phyloP scores from a whole-genome alignment of 441 rosid genomes.

The Euphorbia schlechtendalii region DNA sequence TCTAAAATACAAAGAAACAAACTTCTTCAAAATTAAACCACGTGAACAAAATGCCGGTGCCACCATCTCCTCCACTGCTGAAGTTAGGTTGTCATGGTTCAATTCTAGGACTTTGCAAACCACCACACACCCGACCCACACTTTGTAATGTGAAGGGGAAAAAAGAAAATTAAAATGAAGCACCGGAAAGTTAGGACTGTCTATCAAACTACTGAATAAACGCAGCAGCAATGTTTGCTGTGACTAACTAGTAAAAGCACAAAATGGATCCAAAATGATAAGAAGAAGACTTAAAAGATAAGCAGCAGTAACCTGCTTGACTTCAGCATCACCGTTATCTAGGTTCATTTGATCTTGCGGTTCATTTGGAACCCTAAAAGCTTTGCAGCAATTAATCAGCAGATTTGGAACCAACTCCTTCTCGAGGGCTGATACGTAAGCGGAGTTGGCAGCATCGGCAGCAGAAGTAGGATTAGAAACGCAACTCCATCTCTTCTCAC shows the following conservation, averaged over 20 bases:
- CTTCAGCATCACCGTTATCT: conserved; percentile 56
- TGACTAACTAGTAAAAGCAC: neutral
- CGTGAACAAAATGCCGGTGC: too few species aligned
- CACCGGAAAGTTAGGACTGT: neutral
- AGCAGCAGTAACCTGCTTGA: conserved; percentile 56
- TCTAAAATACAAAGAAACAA: neutral
- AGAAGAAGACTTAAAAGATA: conserved; percentile 3
- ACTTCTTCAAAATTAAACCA: neutral
- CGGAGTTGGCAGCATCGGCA: conserved; percentile 70
- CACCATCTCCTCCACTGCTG: too few species aligned
- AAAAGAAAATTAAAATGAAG: neutral
- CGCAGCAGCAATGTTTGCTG: neutral
- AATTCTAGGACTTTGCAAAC: neutral
- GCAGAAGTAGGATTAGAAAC: conserved; percentile 56
- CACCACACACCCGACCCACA: neutral
- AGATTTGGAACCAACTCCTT: conserved; percentile 68
- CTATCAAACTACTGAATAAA: neutral
- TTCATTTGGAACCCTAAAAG: conserved; percentile 56
- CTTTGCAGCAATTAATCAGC: conserved; percentile 88
- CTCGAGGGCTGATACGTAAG: conserved; percentile 60
- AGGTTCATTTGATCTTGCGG: conserved; percentile 39
- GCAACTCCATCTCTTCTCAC: conserved; percentile 50
- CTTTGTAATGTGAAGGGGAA: neutral
- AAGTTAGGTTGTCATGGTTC: too few species aligned
- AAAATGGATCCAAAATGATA: neutral